Percentiles rank a stretch among this genome's conserved stretches.
Evolutionary conservation across 2,329 filamentous ascomycete species (phyloP).

Genomic region (Aspergillus japonicus): DNA sequence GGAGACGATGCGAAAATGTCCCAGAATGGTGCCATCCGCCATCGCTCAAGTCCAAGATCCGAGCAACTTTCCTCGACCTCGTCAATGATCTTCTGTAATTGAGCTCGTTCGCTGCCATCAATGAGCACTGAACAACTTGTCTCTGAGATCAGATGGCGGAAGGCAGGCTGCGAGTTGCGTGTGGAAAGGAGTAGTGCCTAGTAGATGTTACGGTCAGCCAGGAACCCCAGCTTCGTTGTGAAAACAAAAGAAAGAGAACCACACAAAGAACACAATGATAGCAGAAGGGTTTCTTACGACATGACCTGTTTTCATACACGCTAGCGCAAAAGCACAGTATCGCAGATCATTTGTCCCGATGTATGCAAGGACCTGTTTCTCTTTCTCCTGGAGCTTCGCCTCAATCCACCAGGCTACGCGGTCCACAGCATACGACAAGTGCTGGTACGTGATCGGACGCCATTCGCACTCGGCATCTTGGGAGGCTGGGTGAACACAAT

Average conservation of each 20-base stretch:
- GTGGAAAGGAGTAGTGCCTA: constrained; percentile 3
- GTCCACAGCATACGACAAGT: background rate
- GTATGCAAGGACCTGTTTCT: constrained; percentile 20
- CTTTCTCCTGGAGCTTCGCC: background rate
- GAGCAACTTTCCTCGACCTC: background rate
- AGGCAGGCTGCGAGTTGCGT: constrained; percentile 3
- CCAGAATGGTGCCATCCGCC: background rate
- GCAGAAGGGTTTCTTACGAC: background rate
- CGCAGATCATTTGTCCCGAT: constrained; percentile 26
- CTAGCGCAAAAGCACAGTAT: constrained; percentile 24
- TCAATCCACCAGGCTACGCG: constrained; percentile 9
- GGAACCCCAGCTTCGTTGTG: too few relatives aligned
- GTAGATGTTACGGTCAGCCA: background rate
- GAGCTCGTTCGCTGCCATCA: background rate
- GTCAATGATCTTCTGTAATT: background rate
- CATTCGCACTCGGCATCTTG: background rate
- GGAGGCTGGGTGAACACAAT: background rate
- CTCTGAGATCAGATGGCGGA: background rate
- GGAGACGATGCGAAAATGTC: background rate
- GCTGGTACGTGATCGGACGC: background rate
- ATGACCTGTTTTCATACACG: constrained; percentile 27
- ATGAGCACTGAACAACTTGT: constrained; percentile 1
- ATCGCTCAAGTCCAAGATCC: background rate
- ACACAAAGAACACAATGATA: background rate
- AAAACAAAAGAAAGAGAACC: too few relatives aligned